Evolutionary conservation across 208 protist genomes (phyloP).

Genomic region (Phytomonas francai): DNA sequence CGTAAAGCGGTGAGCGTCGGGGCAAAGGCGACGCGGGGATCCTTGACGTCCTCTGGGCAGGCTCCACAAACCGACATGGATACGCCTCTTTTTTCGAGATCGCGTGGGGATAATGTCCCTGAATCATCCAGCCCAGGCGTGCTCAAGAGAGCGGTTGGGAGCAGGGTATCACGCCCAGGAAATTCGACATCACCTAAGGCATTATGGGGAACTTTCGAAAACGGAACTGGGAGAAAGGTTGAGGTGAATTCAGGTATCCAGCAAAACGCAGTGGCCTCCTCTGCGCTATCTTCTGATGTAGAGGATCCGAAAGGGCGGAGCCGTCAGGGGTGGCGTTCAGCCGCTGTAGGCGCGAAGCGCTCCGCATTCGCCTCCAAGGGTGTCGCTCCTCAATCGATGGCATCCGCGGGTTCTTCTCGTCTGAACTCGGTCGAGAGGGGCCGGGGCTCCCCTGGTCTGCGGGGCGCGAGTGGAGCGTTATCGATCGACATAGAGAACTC

Average conservation of each 20-base stretch:
- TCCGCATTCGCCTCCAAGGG: neutral
- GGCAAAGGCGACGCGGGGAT: conserved; percentile 15
- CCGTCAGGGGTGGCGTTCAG: neutral
- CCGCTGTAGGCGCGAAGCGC: neutral
- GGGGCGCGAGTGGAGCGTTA: neutral
- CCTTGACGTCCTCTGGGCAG: neutral
- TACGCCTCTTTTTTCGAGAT: neutral
- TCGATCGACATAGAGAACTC: conserved; percentile 1
- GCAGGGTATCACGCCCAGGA: neutral
- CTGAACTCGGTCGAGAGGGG: neutral
- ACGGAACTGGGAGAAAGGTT: neutral
- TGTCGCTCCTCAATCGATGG: neutral
- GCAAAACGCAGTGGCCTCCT: neutral
- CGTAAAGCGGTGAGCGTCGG: conserved; percentile 16
- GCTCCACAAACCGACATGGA: neutral
- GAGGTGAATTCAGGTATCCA: neutral
- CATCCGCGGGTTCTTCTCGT: neutral
- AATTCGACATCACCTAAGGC: neutral
- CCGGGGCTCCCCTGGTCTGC: neutral
- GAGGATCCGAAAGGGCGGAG: neutral
- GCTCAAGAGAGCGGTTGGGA: neutral
- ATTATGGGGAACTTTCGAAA: neutral
- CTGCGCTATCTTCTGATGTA: neutral
- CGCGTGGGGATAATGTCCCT: neutral
- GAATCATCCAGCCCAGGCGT: neutral